Evolutionary conservation across 2,329 filamentous ascomycete genomes (phyloP).

Genomic region (Pseudocercospora macadamiae): DNA sequence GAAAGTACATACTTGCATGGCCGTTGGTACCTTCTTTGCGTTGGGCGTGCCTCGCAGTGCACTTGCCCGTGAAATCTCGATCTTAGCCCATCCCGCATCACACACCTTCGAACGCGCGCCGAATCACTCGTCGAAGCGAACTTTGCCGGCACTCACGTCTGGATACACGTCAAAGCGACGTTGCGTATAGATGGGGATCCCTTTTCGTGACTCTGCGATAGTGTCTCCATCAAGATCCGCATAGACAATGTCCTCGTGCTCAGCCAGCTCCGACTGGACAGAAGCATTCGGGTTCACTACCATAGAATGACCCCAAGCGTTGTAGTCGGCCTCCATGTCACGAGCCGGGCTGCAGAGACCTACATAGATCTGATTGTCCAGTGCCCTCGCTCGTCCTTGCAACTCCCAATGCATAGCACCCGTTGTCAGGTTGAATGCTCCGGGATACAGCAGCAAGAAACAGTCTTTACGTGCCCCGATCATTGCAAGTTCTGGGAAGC

Average conservation of each 20-base stretch:
- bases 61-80: too few relatives aligned
- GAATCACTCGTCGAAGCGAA: slow-evolving; percentile 38
- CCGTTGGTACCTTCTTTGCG: background rate
- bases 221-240: slow-evolving; percentile 69
- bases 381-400: slow-evolving; percentile 76
- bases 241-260: slow-evolving; percentile 74
- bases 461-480: slow-evolving; percentile 84
- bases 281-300: slow-evolving; percentile 84
- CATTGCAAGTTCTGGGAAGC: slow-evolving; percentile 91
- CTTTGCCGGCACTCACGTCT: slow-evolving; percentile 71
- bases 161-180: slow-evolving; percentile 94
- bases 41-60: background rate
- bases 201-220: slow-evolving; percentile 75
- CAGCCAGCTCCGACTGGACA: slow-evolving; percentile 77
- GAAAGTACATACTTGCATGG: background rate
- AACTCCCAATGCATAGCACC: slow-evolving; percentile 90
- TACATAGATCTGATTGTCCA: slow-evolving; percentile 95
- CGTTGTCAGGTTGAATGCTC: slow-evolving; percentile 95
- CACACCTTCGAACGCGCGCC: background rate
- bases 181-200: slow-evolving; percentile 83
- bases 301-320: slow-evolving; percentile 91
- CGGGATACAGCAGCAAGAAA: slow-evolving; percentile 88
- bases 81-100: background rate
- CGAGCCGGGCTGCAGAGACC: slow-evolving; percentile 89
- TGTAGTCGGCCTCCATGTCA: slow-evolving; percentile 75